Conservation (phyloP, 768 basidiomycete genomes). For the Cystoderma amianthinum region DNA sequence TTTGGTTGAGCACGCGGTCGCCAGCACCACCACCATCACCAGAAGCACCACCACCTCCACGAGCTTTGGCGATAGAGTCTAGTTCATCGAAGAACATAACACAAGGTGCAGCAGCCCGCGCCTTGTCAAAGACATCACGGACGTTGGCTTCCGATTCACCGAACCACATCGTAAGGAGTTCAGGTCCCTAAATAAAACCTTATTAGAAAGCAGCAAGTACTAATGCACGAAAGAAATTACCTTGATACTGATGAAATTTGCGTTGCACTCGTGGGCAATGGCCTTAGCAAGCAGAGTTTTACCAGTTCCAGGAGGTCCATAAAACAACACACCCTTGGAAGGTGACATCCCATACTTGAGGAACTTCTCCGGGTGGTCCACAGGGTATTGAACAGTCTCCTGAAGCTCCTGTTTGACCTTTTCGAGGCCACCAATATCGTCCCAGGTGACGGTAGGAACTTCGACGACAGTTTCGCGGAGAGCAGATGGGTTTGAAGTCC, state of each 20-base stretch:
- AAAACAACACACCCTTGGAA: slow-evolving; percentile 99
- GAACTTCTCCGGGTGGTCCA: slow-evolving; percentile 99
- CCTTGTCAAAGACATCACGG: slow-evolving; percentile 99
- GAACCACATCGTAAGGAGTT: slow-evolving; percentile 99
- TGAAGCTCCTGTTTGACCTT: slow-evolving; percentile 99
- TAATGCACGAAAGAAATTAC: slow-evolving; percentile 20
- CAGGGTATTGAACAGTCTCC: slow-evolving; percentile 99
- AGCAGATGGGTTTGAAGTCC: slow-evolving; percentile 95
- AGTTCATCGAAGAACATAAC: slow-evolving; percentile 99
- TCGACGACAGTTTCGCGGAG: slow-evolving; percentile 99
- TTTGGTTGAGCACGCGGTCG: slow-evolving; percentile 96
- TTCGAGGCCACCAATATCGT: slow-evolving; percentile 98
- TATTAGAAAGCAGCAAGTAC: slow-evolving; percentile 8
- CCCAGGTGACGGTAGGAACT: slow-evolving; percentile 97
- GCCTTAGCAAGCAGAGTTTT: slow-evolving; percentile 98
- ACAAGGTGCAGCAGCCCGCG: slow-evolving; percentile 96
- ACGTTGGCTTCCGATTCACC: slow-evolving; percentile 99
- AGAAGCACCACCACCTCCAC: slow-evolving; percentile 79
- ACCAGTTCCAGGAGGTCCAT: slow-evolving; percentile 99
- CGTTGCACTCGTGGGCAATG: slow-evolving; percentile 98
- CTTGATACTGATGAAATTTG: slow-evolving; percentile 99
- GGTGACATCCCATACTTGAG: slow-evolving; percentile 99
- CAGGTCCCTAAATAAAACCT: slow-evolving; percentile 61
- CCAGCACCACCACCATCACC: slow-evolving; percentile 96
- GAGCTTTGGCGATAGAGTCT: slow-evolving; percentile 97